Base-by-base conservation (phyloP, 2,329 filamentous ascomycete genomes). In the Ceratocystiopsis minuta region DNA sequence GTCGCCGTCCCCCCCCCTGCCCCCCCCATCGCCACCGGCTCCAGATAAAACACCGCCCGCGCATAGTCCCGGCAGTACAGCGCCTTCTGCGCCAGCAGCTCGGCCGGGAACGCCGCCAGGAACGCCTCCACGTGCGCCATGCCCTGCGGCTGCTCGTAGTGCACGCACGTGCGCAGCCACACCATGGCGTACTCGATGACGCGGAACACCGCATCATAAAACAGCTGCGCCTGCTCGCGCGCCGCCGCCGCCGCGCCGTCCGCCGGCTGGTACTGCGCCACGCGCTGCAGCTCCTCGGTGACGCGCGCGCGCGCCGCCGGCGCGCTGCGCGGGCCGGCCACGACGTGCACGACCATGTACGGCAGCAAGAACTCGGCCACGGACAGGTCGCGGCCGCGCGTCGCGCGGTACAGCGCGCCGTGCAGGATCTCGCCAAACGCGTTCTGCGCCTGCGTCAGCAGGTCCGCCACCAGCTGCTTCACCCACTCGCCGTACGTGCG, bases 31-130 rank as follows among this genome's bases (percentile, higher is more conserved):
- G 56, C 50, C 37, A 94, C 82, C 51, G 93, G 85, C 58, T 99
- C 90, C 65, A 92, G 82, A 54, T 96, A 84, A 54, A 94, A 95
- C 16, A 98, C 65, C 1, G 92, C 90, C 40, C 90, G 75, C 9
- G 90, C 79, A 55, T 88, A 96, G 10, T 92, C 90, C 45, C 83
- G 84, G 60, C 88, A 96, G 53, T 95, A 83, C n/a, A 94, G 75
- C 11, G 90, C 87, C 49, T 88, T 75, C 49, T 76, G 73, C 7
- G 90, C 86, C 16, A 75, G 66, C 16, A 95, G 60, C 39, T 94
- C 72, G 0, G 71, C 67, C 43, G 92, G 82, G 4, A 96, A 81
- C 11, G 70, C 61, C 42, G 66, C 61, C 16, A 80, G 56, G 14
- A 70, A 60, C 9, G 51, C 65, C 57, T 64, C 67, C 44, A 69